A percentile compares a stretch with the other conserved stretches of the same genome.
Evolutionary conservation across 2,329 filamentous ascomycete genomes (phyloP).

Genomic region (Epichloe gansuensis): DNA sequence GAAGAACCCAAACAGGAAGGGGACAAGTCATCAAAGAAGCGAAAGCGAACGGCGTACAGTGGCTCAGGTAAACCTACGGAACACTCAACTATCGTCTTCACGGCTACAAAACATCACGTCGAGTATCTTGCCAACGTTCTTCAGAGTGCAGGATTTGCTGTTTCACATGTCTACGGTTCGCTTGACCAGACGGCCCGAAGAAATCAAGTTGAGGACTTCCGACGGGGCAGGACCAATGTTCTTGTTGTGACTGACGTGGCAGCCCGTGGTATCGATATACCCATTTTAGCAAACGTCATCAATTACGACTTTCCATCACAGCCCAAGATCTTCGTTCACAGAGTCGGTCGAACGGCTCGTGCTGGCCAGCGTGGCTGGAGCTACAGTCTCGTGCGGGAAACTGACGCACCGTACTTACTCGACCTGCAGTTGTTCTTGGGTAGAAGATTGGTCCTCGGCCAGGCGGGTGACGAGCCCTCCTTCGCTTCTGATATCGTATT

Average conservation of each 20-base stretch:
- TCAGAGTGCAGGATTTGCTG: conserved; percentile 68
- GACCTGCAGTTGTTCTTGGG: conserved; percentile 91
- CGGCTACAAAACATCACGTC: conserved; percentile 92
- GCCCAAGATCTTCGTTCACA: conserved; percentile 91
- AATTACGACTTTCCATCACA: conserved; percentile 98
- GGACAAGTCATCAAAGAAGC: conserved; percentile 48
- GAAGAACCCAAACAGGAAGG: conserved; percentile 36
- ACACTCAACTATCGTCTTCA: conserved; percentile 89
- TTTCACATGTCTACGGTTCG: conserved; percentile 89
- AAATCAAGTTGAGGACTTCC: conserved; percentile 83
- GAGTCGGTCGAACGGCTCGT: conserved; percentile 89
- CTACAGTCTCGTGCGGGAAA: conserved; percentile 80
- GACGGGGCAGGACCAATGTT: conserved; percentile 72
- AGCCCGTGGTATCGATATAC: conserved; percentile 94
- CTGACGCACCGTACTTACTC: conserved; percentile 81
- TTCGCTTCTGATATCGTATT: conserved; percentile 77
- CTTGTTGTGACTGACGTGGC: conserved; percentile 94
- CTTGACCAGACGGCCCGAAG: conserved; percentile 88
- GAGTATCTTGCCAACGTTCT: conserved; percentile 82
- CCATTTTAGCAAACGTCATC: conserved; percentile 88
- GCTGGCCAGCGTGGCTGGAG: conserved; percentile 88
- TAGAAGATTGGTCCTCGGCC: conserved; percentile 67
- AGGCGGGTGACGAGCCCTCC: conserved; percentile 47
- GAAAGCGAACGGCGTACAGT: conserved; percentile 49
- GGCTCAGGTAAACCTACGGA: conserved; percentile 57